phyloP scores from a whole-genome alignment of 1,139 yeast species.

The Diutina catenulata region DNA sequence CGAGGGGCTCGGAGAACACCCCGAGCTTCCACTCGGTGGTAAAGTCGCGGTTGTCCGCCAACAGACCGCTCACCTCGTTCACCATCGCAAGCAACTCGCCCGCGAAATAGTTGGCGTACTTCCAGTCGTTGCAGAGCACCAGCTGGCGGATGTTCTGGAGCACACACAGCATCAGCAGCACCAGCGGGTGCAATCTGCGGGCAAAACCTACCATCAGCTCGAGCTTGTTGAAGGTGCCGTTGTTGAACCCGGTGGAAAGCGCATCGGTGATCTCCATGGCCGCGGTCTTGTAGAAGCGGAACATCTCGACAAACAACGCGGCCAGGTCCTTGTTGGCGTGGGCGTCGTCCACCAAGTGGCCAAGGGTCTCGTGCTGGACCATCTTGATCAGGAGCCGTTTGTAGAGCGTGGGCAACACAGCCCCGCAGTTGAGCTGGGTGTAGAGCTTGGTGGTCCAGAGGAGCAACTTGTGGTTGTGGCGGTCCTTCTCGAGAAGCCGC shows the following conservation, averaged over 20 bases:
- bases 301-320: conserved; percentile 19
- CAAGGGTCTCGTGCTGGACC: conserved; percentile 69
- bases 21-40: conserved; percentile 10
- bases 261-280: conserved; percentile 36
- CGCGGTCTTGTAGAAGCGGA: conserved; percentile 39
- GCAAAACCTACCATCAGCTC: conserved; percentile 48
- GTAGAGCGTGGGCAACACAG: conserved; percentile 39
- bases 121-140: conserved; percentile 20
- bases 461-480: conserved; percentile 53
- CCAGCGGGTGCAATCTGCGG: conserved; percentile 25
- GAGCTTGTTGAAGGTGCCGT: conserved; percentile 47
- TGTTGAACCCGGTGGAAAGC: conserved; percentile 38
- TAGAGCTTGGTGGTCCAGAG: conserved; percentile 65
- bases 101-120: background rate
- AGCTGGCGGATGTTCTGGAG: conserved; percentile 24
- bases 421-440: conserved; percentile 42
- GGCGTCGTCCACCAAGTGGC: conserved; percentile 37
- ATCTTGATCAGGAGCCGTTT: conserved; percentile 53
- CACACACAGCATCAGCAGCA: conserved; percentile 22
- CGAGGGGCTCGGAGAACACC: conserved; percentile 5
- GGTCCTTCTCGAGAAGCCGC: conserved; percentile 35
- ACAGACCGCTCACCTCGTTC: background rate
- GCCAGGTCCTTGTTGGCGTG: conserved; percentile 18
- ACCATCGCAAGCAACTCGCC: background rate
- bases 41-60: conserved; percentile 10